A percentile compares a stretch with the other conserved stretches of the same genome.
phyloP scores from a whole-genome alignment of 805 yeast genomes.

The Candida orba region DNA sequence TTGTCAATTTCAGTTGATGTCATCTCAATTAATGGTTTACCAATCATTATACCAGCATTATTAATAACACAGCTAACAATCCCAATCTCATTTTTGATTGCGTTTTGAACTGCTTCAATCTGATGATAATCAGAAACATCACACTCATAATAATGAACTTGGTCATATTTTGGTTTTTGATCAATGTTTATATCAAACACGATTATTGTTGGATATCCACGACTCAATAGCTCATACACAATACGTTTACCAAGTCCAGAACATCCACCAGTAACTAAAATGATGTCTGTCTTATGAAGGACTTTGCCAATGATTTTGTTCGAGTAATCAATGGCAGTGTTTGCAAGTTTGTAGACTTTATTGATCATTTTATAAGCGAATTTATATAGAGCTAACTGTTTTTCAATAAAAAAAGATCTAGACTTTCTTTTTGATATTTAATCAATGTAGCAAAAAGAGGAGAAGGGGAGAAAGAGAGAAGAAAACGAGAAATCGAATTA shows the following conservation, averaged over 20 bases:
- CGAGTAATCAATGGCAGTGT: not conserved
- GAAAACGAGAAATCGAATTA: not conserved
- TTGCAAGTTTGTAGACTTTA: slow-evolving; percentile 2
- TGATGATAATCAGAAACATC: slow-evolving; percentile 55
- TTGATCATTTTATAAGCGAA: not conserved
- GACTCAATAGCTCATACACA: slow-evolving; percentile 35
- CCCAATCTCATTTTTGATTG: slow-evolving; percentile 45
- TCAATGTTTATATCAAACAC: slow-evolving; percentile 52
- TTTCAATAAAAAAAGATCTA: not conserved
- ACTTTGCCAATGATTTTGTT: slow-evolving; percentile 41
- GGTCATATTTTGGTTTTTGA: not conserved
- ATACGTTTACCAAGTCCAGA: slow-evolving; percentile 72
- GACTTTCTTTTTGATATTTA: not conserved
- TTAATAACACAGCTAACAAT: slow-evolving; percentile 63
- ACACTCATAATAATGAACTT: slow-evolving; percentile 52
- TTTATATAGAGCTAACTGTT: not conserved
- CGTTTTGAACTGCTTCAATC: slow-evolving; percentile 33
- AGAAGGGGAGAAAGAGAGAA: not conserved
- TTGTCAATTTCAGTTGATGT: slow-evolving; percentile 52
- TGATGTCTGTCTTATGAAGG: slow-evolving; percentile 54
- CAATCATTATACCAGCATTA: slow-evolving; percentile 75
- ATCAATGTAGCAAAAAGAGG: not conserved
- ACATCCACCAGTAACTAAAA: slow-evolving; percentile 78
- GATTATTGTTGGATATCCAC: slow-evolving; percentile 44
- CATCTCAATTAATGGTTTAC: slow-evolving; percentile 48